These are phyloP conservation scores for Echria macrotheca DNA, from an alignment of 495 filamentous ascomycete genomes.

Conservation along the genomic window DNA sequence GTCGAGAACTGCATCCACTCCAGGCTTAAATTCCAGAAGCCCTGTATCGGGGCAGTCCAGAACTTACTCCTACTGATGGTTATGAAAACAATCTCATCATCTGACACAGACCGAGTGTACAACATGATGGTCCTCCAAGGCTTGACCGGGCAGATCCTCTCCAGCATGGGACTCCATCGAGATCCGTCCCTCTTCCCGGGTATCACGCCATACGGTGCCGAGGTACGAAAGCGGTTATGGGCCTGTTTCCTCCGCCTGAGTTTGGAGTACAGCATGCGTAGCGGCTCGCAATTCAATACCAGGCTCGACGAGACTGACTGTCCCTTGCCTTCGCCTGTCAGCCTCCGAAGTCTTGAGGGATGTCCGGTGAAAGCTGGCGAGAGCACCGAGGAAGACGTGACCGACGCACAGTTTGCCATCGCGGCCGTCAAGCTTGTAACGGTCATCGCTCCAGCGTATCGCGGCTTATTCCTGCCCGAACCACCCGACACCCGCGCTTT, in stretches of 20 bases:
- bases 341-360: slow-evolving; percentile 1
- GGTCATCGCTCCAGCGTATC: slow-evolving; percentile 15
- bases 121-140: slow-evolving; percentile 16
- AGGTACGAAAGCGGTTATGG: slow-evolving; percentile 19
- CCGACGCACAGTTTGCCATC: slow-evolving; percentile 11
- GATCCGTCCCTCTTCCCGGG: slow-evolving; percentile 14
- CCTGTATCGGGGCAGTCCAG: slow-evolving; percentile 20
- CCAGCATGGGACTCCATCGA: slow-evolving; percentile 20
- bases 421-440: slow-evolving; percentile 11
- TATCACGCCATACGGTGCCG: slow-evolving; percentile 15
- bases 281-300: slow-evolving; percentile 15
- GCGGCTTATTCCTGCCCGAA: slow-evolving; percentile 7
- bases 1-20: slow-evolving; percentile 17
- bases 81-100: slow-evolving; percentile 18
- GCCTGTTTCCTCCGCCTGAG: slow-evolving; percentile 13
- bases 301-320: slow-evolving; percentile 19
- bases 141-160: slow-evolving; percentile 14
- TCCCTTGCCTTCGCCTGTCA: slow-evolving; percentile 7
- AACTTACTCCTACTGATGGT: slow-evolving; percentile 14
- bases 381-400: not conserved
- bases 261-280: slow-evolving; percentile 19
- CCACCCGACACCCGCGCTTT: slow-evolving; percentile 5
- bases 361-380: not conserved
- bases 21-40: slow-evolving; percentile 16
- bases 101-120: slow-evolving; percentile 21